Conservation (phyloP, 208 protist species). For the Leishmania mexicana region DNA sequence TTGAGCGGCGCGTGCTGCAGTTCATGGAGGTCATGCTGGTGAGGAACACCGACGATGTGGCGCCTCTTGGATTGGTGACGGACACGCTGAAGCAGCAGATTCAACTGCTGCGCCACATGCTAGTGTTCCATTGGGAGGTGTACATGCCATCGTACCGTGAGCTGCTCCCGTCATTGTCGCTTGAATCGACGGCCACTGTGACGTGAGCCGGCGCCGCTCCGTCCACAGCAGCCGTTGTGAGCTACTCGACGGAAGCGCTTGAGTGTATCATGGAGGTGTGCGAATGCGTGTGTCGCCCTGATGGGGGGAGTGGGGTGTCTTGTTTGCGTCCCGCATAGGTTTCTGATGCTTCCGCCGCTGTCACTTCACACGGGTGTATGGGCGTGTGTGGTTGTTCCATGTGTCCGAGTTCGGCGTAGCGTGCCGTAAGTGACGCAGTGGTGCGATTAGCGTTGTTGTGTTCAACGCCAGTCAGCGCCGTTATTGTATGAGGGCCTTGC, state of each 20-base stretch:
- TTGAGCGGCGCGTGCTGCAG: conserved; percentile 70
- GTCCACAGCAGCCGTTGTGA: no score
- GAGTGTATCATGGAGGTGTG: background rate
- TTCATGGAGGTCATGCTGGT: conserved; percentile 38
- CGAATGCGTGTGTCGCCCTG: background rate
- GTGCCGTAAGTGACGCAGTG: background rate
- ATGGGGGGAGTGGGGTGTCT: background rate
- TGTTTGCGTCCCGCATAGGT: background rate
- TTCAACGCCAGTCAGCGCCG: background rate
- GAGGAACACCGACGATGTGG: conserved; percentile 14
- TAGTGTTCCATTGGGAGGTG: conserved; percentile 81
- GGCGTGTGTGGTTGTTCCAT: background rate
- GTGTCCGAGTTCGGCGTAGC: background rate
- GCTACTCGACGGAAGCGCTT: background rate
- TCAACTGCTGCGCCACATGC: conserved; percentile 40
- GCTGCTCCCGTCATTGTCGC: conserved; percentile 34
- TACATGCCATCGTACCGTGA: conserved; percentile 64
- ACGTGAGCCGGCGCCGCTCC: background rate
- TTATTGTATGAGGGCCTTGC: background rate
- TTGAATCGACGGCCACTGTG: conserved; percentile 2
- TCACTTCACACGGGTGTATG: background rate
- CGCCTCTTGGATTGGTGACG: conserved; percentile 69
- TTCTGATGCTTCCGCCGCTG: background rate
- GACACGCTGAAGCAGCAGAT: conserved; percentile 39
- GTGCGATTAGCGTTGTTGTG: conserved; percentile 7